Conservation (phyloP, 257 asterid genomes). For the Solanum sejunctum region DNA sequence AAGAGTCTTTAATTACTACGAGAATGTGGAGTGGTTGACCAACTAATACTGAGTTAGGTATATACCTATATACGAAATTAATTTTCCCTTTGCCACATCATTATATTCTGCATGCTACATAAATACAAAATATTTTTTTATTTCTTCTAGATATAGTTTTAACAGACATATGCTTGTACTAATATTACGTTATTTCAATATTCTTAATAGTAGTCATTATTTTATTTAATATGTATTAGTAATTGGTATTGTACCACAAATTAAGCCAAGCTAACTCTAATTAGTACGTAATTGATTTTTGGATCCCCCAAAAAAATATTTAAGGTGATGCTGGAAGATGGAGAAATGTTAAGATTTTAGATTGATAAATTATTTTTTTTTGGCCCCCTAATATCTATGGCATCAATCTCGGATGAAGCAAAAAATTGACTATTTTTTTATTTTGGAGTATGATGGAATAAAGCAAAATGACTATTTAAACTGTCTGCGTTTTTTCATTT, state of each 20-base stretch:
- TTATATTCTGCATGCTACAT: background rate
- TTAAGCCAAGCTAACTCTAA: background rate
- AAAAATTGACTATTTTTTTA: too few relatives aligned
- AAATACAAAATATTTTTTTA: background rate
- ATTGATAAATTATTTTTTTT: background rate
- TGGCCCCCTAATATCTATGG: background rate
- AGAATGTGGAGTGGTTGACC: conserved; percentile 40
- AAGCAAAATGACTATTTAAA: too few relatives aligned
- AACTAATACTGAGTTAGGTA: conserved; percentile 4
- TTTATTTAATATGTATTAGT: background rate
- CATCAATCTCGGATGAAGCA: too few relatives aligned
- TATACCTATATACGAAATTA: background rate
- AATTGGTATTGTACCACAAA: background rate
- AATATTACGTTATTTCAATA: background rate
- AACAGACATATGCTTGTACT: background rate
- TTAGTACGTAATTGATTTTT: too few relatives aligned
- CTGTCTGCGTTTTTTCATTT: too few relatives aligned
- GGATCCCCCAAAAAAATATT: too few relatives aligned
- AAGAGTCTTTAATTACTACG: background rate
- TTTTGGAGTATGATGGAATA: too few relatives aligned
- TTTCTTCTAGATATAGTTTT: background rate
- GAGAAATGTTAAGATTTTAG: background rate
- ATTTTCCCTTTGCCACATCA: background rate
- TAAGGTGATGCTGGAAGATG: background rate
- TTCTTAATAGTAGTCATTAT: background rate